A percentile compares a stretch with the other conserved stretches of the same genome.
These are phyloP conservation scores for Murraya koenigii DNA, from an alignment of 345 rosid genomes.

Conservation along the genomic window DNA sequence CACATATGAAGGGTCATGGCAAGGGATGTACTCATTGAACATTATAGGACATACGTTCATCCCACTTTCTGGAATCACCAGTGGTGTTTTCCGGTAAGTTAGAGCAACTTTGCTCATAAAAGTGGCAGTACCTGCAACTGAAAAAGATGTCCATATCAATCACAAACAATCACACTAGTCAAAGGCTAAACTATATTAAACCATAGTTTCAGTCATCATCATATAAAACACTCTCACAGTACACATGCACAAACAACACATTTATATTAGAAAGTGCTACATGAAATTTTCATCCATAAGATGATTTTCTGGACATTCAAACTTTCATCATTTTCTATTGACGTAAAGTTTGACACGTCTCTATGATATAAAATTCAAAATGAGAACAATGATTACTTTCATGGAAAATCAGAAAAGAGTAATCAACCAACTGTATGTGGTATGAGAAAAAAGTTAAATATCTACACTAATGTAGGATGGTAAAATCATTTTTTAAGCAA, in stretches of 20 bases:
- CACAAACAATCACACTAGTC: background rate
- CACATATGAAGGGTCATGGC: conserved; percentile 67
- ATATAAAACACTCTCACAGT: background rate
- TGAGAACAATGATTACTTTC: too few relatives aligned
- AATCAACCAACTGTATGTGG: too few relatives aligned
- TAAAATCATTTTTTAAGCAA: too few relatives aligned
- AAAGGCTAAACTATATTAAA: background rate
- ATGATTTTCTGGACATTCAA: too few relatives aligned
- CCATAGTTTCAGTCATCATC: background rate
- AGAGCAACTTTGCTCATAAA: conserved; percentile 59
- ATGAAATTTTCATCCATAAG: background rate
- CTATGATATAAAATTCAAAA: too few relatives aligned
- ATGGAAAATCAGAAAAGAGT: too few relatives aligned
- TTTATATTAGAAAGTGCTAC: background rate
- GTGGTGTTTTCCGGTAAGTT: conserved; percentile 49
- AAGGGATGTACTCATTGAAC: conserved; percentile 81
- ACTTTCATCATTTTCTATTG: too few relatives aligned
- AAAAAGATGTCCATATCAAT: conserved; percentile 14
- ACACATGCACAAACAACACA: background rate
- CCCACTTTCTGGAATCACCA: conserved; percentile 47
- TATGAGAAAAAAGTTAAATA: too few relatives aligned
- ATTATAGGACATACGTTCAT: conserved; percentile 51
- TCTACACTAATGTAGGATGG: too few relatives aligned
- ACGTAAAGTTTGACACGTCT: too few relatives aligned
- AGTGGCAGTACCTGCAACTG: conserved; percentile 39